Evolutionary conservation across 1,139 yeast species (phyloP).

Genomic region (Pichia sp.): DNA sequence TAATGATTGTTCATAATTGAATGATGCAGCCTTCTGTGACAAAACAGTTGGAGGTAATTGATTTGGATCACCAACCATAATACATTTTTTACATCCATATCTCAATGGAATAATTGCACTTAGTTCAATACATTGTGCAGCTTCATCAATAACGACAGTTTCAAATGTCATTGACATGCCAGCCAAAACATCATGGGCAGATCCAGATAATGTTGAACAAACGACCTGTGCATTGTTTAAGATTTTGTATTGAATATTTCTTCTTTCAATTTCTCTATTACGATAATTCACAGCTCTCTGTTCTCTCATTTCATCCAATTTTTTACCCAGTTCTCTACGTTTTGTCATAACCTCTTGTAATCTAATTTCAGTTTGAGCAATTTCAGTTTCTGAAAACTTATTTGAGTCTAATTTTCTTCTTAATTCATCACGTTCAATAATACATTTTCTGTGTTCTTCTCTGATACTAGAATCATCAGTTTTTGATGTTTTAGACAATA

Average conservation of each 20-base stretch:
- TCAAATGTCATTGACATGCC: slow-evolving; percentile 73
- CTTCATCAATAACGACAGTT: slow-evolving; percentile 96
- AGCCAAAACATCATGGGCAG: slow-evolving; percentile 84
- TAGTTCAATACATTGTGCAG: slow-evolving; percentile 94
- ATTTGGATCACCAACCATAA: slow-evolving; percentile 99
- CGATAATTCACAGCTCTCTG: slow-evolving; percentile 59
- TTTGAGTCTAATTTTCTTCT: slow-evolving; percentile 35
- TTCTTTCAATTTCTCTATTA: slow-evolving; percentile 70
- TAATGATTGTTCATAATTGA: slow-evolving; percentile 82
- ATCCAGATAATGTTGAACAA: slow-evolving; percentile 89
- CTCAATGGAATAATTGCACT: slow-evolving; percentile 89
- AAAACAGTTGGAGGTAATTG: slow-evolving; percentile 98
- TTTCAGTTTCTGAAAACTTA: slow-evolving; percentile 35
- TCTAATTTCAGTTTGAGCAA: slow-evolving; percentile 40
- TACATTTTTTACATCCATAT: slow-evolving; percentile 85
- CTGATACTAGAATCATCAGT: slow-evolving; percentile 43
- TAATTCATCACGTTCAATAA: slow-evolving; percentile 45
- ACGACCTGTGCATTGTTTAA: slow-evolving; percentile 78
- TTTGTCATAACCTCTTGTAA: slow-evolving; percentile 51
- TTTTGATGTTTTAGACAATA: slow-evolving; percentile 33
- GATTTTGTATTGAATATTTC: slow-evolving; percentile 67
- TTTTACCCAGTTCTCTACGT: slow-evolving; percentile 65
- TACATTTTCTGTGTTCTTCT: slow-evolving; percentile 46
- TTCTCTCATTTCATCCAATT: slow-evolving; percentile 77
- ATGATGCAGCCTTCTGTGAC: slow-evolving; percentile 78